Conservation (phyloP, 2,329 filamentous ascomycete species). For the Hirsutella rhossiliensis region DNA sequence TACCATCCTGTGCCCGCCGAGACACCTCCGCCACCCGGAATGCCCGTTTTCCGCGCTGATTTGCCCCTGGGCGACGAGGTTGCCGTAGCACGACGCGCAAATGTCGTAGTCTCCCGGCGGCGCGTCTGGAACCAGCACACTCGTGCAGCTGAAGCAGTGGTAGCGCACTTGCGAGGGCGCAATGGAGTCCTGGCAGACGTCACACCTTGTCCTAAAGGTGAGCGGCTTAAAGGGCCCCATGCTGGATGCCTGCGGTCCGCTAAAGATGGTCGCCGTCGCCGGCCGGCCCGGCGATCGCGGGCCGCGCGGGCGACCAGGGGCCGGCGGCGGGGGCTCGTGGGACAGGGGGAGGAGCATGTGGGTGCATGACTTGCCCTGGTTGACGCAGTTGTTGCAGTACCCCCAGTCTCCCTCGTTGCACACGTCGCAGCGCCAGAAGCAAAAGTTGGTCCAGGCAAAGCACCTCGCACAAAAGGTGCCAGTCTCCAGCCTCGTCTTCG, state of each 20-base stretch:
- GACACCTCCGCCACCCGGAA: conserved; percentile 73
- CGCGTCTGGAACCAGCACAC: conserved; percentile 31
- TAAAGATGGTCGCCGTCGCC: conserved; percentile 34
- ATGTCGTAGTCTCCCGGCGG: conserved; percentile 72
- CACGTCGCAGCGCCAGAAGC: conserved; percentile 77
- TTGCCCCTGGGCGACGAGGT: conserved; percentile 47
- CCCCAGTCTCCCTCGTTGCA: conserved; percentile 96
- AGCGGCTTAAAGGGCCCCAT: conserved; percentile 53
- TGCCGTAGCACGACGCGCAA: conserved; percentile 65
- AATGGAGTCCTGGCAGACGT: conserved; percentile 65
- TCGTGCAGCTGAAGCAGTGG: conserved; percentile 68
- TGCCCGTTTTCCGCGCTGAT: conserved; percentile 67
- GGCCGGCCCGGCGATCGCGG: conserved; percentile 31
- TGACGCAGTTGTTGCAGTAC: conserved; percentile 80
- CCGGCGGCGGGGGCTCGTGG: conserved; percentile 33
- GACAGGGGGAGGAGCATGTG: conserved; percentile 70
- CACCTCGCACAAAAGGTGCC: conserved; percentile 81
- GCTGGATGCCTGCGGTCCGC: conserved; percentile 30
- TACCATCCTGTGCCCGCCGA: conserved; percentile 72
- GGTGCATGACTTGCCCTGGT: conserved; percentile 67
- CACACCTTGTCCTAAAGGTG: conserved; percentile 64
- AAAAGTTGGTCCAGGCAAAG: conserved; percentile 60
- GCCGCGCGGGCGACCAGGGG: conserved; percentile 24
- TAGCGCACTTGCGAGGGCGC: conserved; percentile 56
- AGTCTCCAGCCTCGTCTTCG: conserved; percentile 54